phyloP scores from a whole-genome alignment of 1,284 basidiomycete species.

The Mycosarcoma mackinlayi region DNA sequence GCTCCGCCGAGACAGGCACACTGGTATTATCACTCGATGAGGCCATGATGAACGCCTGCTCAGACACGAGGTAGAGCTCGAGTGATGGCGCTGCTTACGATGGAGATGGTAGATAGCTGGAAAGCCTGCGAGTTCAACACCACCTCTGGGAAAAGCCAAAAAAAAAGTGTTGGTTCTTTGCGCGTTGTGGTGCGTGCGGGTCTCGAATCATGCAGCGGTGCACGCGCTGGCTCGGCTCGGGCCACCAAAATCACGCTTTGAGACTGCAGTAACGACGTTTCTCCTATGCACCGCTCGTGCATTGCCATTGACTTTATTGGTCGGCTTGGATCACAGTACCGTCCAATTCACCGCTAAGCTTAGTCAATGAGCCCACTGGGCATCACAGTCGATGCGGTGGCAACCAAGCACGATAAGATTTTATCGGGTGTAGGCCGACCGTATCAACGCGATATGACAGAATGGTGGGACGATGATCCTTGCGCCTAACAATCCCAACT shows the following conservation, averaged over 20 bases:
- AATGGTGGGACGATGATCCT: too few relatives aligned
- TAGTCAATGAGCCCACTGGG: too few relatives aligned
- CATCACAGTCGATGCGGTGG: too few relatives aligned
- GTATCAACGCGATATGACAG: too few relatives aligned
- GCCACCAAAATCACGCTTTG: not conserved
- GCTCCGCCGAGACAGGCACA: not conserved
- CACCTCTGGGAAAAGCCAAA: not conserved
- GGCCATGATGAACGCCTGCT: conserved; percentile 7
- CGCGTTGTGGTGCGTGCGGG: conserved; percentile 8
- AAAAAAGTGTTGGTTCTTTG: conserved; percentile 29
- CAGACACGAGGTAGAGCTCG: not conserved
- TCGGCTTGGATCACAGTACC: too few relatives aligned
- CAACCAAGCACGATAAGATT: too few relatives aligned
- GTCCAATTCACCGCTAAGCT: too few relatives aligned
- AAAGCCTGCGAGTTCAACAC: not conserved
- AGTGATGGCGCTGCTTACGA: not conserved
- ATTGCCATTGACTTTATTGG: too few relatives aligned
- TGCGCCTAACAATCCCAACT: too few relatives aligned
- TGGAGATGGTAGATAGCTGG: not conserved
- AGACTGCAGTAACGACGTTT: not conserved
- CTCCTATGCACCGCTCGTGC: not conserved
- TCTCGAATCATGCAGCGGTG: conserved; percentile 11
- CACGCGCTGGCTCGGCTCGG: conserved; percentile 8
- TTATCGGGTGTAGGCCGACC: too few relatives aligned
- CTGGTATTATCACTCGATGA: conserved; percentile 7